Conservation (phyloP, 371 early-diverging fungal species). For the Mortierella sp. region DNA sequence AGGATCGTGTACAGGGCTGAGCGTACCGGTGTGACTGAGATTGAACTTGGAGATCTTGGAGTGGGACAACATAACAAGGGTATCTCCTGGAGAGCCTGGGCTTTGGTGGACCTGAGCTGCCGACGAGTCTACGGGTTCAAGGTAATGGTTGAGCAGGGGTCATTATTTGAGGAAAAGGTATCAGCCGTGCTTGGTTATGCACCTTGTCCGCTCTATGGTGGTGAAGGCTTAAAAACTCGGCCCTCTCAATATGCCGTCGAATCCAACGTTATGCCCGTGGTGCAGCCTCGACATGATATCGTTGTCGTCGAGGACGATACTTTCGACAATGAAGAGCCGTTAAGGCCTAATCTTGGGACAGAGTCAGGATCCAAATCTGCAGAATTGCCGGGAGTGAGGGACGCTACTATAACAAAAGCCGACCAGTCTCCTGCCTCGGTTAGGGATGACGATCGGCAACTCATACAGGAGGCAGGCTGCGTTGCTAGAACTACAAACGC, state of each 20-base stretch:
- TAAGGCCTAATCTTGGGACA: not conserved
- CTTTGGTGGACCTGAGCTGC: conserved; percentile 29
- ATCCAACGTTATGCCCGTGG: conserved; percentile 2
- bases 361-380: not conserved
- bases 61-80: conserved; percentile 8
- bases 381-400: not conserved
- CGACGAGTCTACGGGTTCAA: conserved; percentile 34
- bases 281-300: not conserved
- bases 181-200: conserved; percentile 20
- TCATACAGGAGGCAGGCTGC: no score
- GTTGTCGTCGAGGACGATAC: conserved; percentile 19
- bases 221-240: conserved; percentile 13
- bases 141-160: conserved; percentile 17
- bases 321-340: conserved; percentile 10
- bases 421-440: no score
- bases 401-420: no score
- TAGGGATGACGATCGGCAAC: no score
- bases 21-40: conserved; percentile 16
- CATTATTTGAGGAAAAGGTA: conserved; percentile 1
- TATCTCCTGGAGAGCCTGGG: conserved; percentile 25
- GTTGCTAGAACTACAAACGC: not conserved
- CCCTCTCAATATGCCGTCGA: conserved; percentile 31
- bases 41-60: conserved; percentile 26
- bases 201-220: conserved; percentile 28
- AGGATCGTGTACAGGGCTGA: conserved; percentile 22